Evolutionary conservation across 805 yeast genomes (phyloP).

Genomic region (Pichia rugopelliculosa): DNA sequence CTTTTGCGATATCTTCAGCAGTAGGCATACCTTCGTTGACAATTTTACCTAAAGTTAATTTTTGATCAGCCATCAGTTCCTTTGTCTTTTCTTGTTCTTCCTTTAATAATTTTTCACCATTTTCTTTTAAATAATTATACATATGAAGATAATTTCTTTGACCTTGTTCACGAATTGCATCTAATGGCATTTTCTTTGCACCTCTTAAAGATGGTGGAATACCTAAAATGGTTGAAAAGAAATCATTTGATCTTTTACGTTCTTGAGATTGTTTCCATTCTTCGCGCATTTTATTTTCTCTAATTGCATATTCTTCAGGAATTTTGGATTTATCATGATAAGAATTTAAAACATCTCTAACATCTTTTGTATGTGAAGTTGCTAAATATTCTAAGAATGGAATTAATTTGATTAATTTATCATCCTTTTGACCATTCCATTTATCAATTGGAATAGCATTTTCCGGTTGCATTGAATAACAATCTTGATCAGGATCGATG

Average conservation of each 20-base stretch:
- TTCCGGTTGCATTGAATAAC: conserved; percentile 80
- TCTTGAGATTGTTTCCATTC: conserved; percentile 55
- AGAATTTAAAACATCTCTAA: conserved; percentile 77
- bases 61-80: conserved; percentile 76
- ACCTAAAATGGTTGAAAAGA: conserved; percentile 45
- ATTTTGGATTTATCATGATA: conserved; percentile 60
- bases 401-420: conserved; percentile 68
- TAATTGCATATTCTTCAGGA: conserved; percentile 69
- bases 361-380: conserved; percentile 75
- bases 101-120: conserved; percentile 61
- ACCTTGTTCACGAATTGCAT: conserved; percentile 84
- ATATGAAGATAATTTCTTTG: conserved; percentile 80
- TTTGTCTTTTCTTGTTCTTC: conserved; percentile 79
- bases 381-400: conserved; percentile 94
- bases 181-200: conserved; percentile 75
- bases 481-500: conserved; percentile 68
- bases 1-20: conserved; percentile 52
- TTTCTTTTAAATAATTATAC: conserved; percentile 52
- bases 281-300: conserved; percentile 70
- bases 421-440: conserved; percentile 86
- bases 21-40: conserved; percentile 77
- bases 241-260: conserved; percentile 17
- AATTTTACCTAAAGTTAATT: conserved; percentile 75
- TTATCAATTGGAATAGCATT: conserved; percentile 80
- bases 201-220: conserved; percentile 34